Conservation (phyloP, 2,329 filamentous ascomycete species). For the Xylaria sp. region DNA sequence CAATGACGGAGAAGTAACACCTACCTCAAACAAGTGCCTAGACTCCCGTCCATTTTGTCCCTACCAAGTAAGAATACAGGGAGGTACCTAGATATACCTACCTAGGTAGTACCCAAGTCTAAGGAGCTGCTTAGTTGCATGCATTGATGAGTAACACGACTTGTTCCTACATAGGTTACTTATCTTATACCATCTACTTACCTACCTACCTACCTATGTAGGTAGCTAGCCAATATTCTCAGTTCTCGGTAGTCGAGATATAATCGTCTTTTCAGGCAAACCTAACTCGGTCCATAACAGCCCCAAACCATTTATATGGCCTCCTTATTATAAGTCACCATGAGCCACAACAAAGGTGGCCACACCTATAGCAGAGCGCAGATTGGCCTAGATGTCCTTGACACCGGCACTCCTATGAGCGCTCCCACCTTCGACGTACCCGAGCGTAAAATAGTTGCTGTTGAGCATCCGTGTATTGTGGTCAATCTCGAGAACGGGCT, state of each 20-base stretch:
- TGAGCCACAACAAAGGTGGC: constrained; percentile 14
- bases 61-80: background rate
- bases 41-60: background rate
- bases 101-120: too few relatives aligned
- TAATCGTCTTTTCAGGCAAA: constrained; percentile 1
- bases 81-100: too few relatives aligned
- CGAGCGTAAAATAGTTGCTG: constrained; percentile 52
- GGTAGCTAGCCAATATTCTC: background rate
- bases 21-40: background rate
- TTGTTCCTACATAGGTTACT: too few relatives aligned
- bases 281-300: background rate
- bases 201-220: too few relatives aligned
- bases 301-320: background rate
- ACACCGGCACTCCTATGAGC: constrained; percentile 25
- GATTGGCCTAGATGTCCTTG: constrained; percentile 21
- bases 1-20: background rate
- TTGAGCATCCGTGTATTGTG: constrained; percentile 58
- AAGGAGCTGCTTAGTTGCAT: background rate
- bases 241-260: background rate
- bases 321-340: background rate
- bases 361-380: constrained; percentile 21
- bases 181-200: background rate
- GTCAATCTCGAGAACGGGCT: constrained; percentile 55
- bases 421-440: constrained; percentile 54
- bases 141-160: background rate